Evolutionary conservation across 805 yeast genomes (phyloP), one percentile per base, ranked within the genome.

Genomic region (Wickerhamomyces silvicola): DNA sequence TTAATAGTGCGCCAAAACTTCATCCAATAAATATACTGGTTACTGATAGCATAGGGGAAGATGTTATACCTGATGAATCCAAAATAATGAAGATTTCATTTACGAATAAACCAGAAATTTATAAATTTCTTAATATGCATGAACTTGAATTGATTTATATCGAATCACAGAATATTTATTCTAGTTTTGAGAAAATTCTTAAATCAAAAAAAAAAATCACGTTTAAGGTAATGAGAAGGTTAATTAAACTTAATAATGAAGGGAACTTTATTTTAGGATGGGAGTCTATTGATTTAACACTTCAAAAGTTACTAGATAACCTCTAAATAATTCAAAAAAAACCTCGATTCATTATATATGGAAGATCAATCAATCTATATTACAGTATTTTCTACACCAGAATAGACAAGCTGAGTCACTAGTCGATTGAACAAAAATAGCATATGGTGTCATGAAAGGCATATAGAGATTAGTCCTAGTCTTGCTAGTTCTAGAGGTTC

Each of bases 61-160:
- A 14, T 4, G 11, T 4, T 3, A 26, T 30, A 7, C n/a, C 26
- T 5, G 33, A 33, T 24, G 50, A 47, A 8, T 12, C 21, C 7
- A 28, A 32, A 11, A 25, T 39, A 10, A 10, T 45, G 9, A 30
- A 35, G 13, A 31, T 48, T 5, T 28, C 45, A 3, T 16, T 48
- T 4, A 22, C 28, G 15, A 29, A 34, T 2, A 31, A 23, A 14
- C 18, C 32, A 3, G 49, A 48, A 14, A 30, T 45, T 1, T 29
- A 37, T 17, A 31, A 27, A n/a, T 50, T 50, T 31, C 26, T 48
- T 12, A 45, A 37, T 2, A 33, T 46, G 37, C 18, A 32, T 11
- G 55, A 48, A 25, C 27, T 46, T 20, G 55, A 50, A 30, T 48
- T 45, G 18, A 39, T 38, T 3, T 50, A 50, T 31, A 28, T 48